A percentile compares a stretch with the other conserved stretches of the same genome.
Conservation (phyloP, 208 protist genomes). For the Trypanosoma brucei region DNA sequence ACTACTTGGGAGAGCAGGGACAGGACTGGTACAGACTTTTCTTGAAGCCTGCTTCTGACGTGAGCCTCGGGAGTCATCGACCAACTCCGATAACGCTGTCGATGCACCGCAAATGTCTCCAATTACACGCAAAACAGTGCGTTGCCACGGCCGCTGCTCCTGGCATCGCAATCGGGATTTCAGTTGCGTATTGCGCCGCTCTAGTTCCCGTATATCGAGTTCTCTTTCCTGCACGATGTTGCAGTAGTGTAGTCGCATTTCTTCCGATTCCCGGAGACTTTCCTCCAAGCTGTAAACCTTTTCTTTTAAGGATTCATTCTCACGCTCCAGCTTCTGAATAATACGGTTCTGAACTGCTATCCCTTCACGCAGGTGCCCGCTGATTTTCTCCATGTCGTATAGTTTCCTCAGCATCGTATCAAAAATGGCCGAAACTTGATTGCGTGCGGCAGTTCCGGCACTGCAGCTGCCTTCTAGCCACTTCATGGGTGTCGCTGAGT, state of each 20-base stretch:
- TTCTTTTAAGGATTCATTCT: slow-evolving; percentile 46
- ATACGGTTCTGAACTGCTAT: slow-evolving; percentile 65
- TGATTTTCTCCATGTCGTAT: slow-evolving; percentile 69
- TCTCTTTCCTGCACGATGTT: slow-evolving; percentile 79
- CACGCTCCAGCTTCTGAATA: slow-evolving; percentile 58
- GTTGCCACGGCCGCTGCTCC: slow-evolving; percentile 75
- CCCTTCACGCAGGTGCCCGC: slow-evolving; percentile 64
- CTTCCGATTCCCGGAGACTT: slow-evolving; percentile 43
- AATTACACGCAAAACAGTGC: slow-evolving; percentile 61
- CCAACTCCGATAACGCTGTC: slow-evolving; percentile 46
- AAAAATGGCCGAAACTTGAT: slow-evolving; percentile 38
- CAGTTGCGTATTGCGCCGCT: slow-evolving; percentile 55
- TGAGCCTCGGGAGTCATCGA: slow-evolving; percentile 44
- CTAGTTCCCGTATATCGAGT: slow-evolving; percentile 45
- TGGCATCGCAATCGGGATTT: slow-evolving; percentile 80
- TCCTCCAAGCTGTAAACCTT: slow-evolving; percentile 50
- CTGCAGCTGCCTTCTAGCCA: neutral
- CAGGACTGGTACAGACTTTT: neutral
- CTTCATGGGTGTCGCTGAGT: slow-evolving; percentile 6
- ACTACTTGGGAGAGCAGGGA: neutral
- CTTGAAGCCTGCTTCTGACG: slow-evolving; percentile 2
- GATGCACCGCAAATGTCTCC: slow-evolving; percentile 66
- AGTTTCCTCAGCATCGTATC: slow-evolving; percentile 70
- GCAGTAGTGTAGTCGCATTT: slow-evolving; percentile 62
- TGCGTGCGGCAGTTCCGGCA: neutral